phyloP scores from a whole-genome alignment of 75 land plant species.

The Pinus taeda region DNA sequence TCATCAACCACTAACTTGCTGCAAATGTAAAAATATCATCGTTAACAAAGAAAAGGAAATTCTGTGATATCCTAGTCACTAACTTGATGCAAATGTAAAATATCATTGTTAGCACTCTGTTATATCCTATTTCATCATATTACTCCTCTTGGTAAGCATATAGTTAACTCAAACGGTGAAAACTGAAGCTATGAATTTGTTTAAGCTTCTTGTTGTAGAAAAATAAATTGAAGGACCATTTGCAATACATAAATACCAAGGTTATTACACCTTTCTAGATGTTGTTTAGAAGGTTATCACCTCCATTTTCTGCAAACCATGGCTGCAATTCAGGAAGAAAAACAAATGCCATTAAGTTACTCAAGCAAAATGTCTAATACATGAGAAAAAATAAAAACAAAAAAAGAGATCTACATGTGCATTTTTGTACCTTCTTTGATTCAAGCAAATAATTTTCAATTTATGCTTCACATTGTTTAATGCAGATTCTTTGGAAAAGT shows the following conservation, averaged over 20 bases:
- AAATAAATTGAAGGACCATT: slow-evolving; percentile 94
- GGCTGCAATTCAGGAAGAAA: too few species aligned
- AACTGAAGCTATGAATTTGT: slow-evolving; percentile 78
- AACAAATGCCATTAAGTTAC: too few species aligned
- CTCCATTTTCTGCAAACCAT: slow-evolving; percentile 16
- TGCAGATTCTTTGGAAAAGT: too few species aligned
- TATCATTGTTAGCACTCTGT: too few species aligned
- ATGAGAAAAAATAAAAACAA: not conserved
- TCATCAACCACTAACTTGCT: slow-evolving; percentile 15
- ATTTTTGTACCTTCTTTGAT: slow-evolving; percentile 47
- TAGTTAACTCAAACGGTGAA: slow-evolving; percentile 58
- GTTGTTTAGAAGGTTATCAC: slow-evolving; percentile 36
- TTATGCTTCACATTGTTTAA: too few species aligned
- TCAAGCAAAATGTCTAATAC: not conserved
- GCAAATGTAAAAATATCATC: too few species aligned
- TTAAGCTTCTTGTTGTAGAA: slow-evolving; percentile 88
- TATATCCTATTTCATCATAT: not conserved
- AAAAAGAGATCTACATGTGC: not conserved
- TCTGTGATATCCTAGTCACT: too few species aligned
- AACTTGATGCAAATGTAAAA: too few species aligned
- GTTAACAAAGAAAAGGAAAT: too few species aligned
- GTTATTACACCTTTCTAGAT: slow-evolving; percentile 37
- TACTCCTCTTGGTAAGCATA: not conserved
- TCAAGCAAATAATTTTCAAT: slow-evolving; percentile 65
- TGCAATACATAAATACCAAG: slow-evolving; percentile 10